Percentiles rank a stretch among this genome's conserved stretches.
phyloP scores from a whole-genome alignment of 139 green algal genomes.

The Picochlorum sp. region DNA sequence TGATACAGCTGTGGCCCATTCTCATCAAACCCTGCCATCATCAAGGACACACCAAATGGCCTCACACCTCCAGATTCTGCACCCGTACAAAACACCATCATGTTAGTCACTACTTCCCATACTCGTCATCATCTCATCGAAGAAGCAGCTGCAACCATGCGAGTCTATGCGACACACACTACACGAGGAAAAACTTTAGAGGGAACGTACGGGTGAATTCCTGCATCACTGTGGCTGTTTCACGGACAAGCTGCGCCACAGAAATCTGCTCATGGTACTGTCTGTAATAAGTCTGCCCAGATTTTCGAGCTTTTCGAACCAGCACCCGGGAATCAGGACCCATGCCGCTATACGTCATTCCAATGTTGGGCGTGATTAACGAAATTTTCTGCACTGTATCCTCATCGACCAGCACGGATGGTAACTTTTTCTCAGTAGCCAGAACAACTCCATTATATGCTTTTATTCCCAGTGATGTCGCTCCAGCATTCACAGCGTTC shows the following conservation, averaged over 20 bases:
- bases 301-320: conserved; percentile 83
- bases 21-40: conserved; percentile 91
- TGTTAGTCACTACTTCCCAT: not conserved
- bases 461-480: conserved; percentile 93
- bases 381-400: conserved; percentile 86
- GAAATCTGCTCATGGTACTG: conserved; percentile 96
- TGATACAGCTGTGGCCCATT: conserved; percentile 97
- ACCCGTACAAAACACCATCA: not conserved
- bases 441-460: conserved; percentile 96
- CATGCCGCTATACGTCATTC: conserved; percentile 96
- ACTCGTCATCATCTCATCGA: not conserved
- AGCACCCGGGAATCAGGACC: conserved; percentile 94
- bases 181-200: not conserved
- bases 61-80: conserved; percentile 88
- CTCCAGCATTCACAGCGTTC: conserved; percentile 81
- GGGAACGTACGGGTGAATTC: conserved; percentile 89
- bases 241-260: conserved; percentile 89
- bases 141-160: too few relatives aligned
- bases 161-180: not conserved
- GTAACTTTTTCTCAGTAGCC: conserved; percentile 98
- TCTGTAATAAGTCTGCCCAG: conserved; percentile 73
- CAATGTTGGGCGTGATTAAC: conserved; percentile 82
- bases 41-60: conserved; percentile 94
- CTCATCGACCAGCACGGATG: conserved; percentile 77
- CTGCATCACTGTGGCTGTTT: conserved; percentile 98